Evolutionary conservation across 768 basidiomycete species (phyloP).

Genomic region (Mycena alexandri): DNA sequence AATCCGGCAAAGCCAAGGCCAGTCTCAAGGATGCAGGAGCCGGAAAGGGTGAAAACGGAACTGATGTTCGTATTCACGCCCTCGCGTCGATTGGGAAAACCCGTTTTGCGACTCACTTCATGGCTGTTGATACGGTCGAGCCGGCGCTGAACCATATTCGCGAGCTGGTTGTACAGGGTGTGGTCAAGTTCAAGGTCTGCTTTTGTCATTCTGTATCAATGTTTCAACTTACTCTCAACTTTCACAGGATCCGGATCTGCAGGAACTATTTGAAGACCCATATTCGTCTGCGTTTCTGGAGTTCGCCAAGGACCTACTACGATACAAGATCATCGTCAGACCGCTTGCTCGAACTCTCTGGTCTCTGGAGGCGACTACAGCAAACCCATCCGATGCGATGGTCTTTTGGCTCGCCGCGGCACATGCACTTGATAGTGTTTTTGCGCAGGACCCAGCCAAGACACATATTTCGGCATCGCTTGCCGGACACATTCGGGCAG

Average conservation of each 20-base stretch:
- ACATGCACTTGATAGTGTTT: slow-evolving; percentile 32
- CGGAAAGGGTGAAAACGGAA: slow-evolving; percentile 11
- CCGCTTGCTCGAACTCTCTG: slow-evolving; percentile 25
- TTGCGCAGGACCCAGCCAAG: slow-evolving; percentile 4
- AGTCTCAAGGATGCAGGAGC: slow-evolving; percentile 8
- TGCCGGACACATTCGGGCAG: slow-evolving; percentile 37
- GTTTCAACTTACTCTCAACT: slow-evolving; percentile 1
- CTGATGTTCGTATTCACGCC: slow-evolving; percentile 3
- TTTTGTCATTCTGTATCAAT: neutral
- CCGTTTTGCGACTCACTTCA: slow-evolving; percentile 26
- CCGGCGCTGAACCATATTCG: slow-evolving; percentile 19
- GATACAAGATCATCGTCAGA: slow-evolving; percentile 14
- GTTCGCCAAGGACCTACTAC: slow-evolving; percentile 18
- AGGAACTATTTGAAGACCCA: slow-evolving; percentile 12
- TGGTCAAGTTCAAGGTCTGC: slow-evolving; percentile 17
- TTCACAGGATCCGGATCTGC: slow-evolving; percentile 12
- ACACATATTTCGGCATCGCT: slow-evolving; percentile 7
- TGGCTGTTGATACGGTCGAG: slow-evolving; percentile 14
- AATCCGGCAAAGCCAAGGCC: slow-evolving; percentile 25
- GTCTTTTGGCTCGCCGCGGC: slow-evolving; percentile 48
- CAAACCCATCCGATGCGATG: slow-evolving; percentile 45
- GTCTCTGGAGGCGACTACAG: slow-evolving; percentile 47
- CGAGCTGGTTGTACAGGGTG: slow-evolving; percentile 2
- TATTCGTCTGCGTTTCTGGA: neutral
- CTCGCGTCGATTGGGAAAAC: slow-evolving; percentile 21